These are phyloP conservation scores for Bondarzewia mesenterica DNA, from an alignment of 1,284 basidiomycete genomes.

Conservation along the genomic window DNA sequence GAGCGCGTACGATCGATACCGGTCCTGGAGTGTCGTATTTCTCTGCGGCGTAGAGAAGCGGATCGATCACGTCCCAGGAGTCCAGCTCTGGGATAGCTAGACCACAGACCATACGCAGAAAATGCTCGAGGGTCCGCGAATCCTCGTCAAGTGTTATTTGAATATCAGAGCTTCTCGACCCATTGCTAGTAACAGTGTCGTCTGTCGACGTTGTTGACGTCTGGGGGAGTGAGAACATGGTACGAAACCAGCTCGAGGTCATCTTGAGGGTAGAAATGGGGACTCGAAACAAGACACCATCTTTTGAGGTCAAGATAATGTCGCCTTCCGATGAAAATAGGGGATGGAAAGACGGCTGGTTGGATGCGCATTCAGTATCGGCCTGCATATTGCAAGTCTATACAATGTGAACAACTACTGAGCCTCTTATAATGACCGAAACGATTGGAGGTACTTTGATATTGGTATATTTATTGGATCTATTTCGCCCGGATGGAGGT, in stretches of 20 bases:
- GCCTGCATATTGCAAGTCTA: conserved; percentile 3
- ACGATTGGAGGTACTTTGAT: no score
- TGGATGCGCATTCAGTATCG: background rate
- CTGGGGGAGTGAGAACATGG: conserved; percentile 53
- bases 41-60: conserved; percentile 50
- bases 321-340: conserved; percentile 41
- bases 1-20: conserved; percentile 44
- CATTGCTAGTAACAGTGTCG: conserved; percentile 22
- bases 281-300: conserved; percentile 42
- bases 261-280: conserved; percentile 51
- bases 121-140: conserved; percentile 37
- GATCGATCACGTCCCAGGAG: conserved; percentile 41
- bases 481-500: no score
- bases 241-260: conserved; percentile 55
- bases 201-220: conserved; percentile 7
- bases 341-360: conserved; percentile 26
- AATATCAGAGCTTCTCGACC: background rate
- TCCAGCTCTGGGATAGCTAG: conserved; percentile 38
- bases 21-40: conserved; percentile 65
- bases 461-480: no score
- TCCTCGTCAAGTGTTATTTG: conserved; percentile 51
- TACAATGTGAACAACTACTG: no score
- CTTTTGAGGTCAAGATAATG: conserved; percentile 36
- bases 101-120: conserved; percentile 54
- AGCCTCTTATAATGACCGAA: no score